Evolutionary conservation across 495 filamentous ascomycete species (phyloP).

Genomic region (Sordaria brevicollis): DNA sequence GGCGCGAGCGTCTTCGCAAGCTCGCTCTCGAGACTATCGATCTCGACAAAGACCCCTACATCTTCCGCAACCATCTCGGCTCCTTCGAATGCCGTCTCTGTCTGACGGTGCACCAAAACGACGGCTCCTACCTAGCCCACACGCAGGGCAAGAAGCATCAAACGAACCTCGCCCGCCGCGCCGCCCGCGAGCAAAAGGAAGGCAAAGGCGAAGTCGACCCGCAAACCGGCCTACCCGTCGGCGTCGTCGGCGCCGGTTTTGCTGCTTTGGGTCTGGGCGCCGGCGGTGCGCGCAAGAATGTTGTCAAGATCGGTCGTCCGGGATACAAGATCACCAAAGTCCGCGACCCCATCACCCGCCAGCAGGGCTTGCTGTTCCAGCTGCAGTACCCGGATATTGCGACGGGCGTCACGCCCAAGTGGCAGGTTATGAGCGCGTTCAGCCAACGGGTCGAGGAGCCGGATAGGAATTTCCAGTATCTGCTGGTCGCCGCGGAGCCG

Average conservation of each 20-base stretch:
- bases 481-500: slow-evolving; percentile 91
- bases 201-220: slow-evolving; percentile 60
- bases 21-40: slow-evolving; percentile 98
- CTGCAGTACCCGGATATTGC: slow-evolving; percentile 91
- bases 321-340: slow-evolving; percentile 98
- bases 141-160: slow-evolving; percentile 99
- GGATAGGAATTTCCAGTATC: slow-evolving; percentile 87
- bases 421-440: slow-evolving; percentile 95
- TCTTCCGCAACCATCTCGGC: slow-evolving; percentile 99
- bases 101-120: slow-evolving; percentile 98
- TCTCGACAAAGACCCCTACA: slow-evolving; percentile 98
- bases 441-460: slow-evolving; percentile 94
- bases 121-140: slow-evolving; percentile 97
- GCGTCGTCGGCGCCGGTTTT: slow-evolving; percentile 64
- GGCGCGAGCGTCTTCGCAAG: slow-evolving; percentile 92
- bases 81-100: slow-evolving; percentile 98
- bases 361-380: slow-evolving; percentile 88
- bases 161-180: slow-evolving; percentile 94
- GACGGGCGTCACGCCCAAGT: slow-evolving; percentile 61
- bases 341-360: slow-evolving; percentile 78
- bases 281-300: slow-evolving; percentile 60
- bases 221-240: slow-evolving; percentile 62
- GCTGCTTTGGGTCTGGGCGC: slow-evolving; percentile 24
- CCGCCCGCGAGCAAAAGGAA: slow-evolving; percentile 87
- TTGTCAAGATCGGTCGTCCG: slow-evolving; percentile 94